Evolutionary conservation across 257 asterid genomes (phyloP).

Genomic region (Jacaranda mimosifolia): DNA sequence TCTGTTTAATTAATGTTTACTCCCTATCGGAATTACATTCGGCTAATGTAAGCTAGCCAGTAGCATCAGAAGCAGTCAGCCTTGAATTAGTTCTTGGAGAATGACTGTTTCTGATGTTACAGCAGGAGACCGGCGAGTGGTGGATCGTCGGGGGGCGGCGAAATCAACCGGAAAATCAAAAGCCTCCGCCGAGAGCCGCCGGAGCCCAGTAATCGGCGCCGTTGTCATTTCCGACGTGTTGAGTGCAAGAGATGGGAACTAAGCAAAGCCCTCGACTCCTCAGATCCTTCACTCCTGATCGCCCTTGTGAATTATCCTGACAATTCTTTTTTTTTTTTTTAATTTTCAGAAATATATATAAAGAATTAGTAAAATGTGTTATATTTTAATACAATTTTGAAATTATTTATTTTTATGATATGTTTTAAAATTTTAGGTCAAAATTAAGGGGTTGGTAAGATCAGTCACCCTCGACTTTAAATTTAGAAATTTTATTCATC

Average conservation of each 20-base stretch:
- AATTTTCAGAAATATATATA: not conserved
- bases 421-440: no score
- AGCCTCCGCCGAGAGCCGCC: conserved; percentile 56
- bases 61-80: conserved; percentile 63
- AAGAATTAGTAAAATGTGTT: not conserved
- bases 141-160: not conserved
- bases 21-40: conserved; percentile 34
- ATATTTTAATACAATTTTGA: not conserved
- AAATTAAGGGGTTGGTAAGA: no score
- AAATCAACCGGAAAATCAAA: conserved; percentile 19
- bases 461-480: no score
- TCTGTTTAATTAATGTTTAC: conserved; percentile 35
- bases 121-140: not conserved
- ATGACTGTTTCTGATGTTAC: conserved; percentile 64
- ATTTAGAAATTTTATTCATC: no score
- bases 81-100: conserved; percentile 26
- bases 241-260: conserved; percentile 86
- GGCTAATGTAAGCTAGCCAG: conserved; percentile 13
- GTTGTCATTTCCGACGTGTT: conserved; percentile 64
- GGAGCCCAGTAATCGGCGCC: conserved; percentile 73
- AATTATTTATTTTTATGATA: no score
- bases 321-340: not conserved
- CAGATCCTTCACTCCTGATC: conserved; percentile 52
- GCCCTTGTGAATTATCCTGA: conserved; percentile 52
- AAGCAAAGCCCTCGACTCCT: conserved; percentile 86